Evolutionary conservation across 176 grass and related monocot species (phyloP).

Genomic region (Oryza coarctata): DNA sequence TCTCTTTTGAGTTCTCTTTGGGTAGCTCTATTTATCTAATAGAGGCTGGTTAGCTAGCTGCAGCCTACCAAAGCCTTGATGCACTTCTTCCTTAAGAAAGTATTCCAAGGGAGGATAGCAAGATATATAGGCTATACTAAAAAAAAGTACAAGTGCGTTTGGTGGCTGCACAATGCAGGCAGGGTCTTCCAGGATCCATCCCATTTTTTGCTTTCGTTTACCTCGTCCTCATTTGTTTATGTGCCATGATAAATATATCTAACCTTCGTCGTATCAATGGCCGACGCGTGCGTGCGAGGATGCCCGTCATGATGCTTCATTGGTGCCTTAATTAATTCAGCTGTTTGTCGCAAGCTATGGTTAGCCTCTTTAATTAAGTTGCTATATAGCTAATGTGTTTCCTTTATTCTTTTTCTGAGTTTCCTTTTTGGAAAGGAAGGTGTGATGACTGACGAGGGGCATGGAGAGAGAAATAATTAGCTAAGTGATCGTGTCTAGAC

Average conservation of each 20-base stretch:
- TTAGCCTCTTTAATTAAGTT: not conserved
- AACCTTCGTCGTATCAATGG: not conserved
- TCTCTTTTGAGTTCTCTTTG: not conserved
- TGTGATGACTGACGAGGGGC: not conserved
- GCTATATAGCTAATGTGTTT: not conserved
- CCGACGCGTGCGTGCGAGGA: conserved; percentile 10
- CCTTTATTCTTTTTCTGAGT: not conserved
- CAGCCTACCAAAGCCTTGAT: not conserved
- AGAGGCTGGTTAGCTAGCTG: conserved; percentile 11
- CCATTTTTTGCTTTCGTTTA: conserved; percentile 6
- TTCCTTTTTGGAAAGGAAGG: not conserved
- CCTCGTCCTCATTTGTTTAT: conserved; percentile 34
- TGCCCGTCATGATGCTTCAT: not conserved
- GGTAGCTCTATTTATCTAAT: not conserved
- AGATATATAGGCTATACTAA: conserved; percentile 22
- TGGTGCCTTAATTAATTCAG: conserved; percentile 8
- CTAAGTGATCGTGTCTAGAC: no score
- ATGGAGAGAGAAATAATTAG: not conserved
- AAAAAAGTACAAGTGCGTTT: conserved; percentile 24
- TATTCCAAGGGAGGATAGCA: conserved; percentile 8
- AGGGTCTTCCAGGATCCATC: not conserved
- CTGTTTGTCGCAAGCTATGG: not conserved
- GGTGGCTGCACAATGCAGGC: not conserved
- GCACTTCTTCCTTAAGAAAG: conserved; percentile 26
- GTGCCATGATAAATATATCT: conserved; percentile 2